Evolutionary conservation across 495 filamentous ascomycete species (phyloP), one percentile per base, ranked within the genome.

Genomic region (Penicillium turbatum): DNA sequence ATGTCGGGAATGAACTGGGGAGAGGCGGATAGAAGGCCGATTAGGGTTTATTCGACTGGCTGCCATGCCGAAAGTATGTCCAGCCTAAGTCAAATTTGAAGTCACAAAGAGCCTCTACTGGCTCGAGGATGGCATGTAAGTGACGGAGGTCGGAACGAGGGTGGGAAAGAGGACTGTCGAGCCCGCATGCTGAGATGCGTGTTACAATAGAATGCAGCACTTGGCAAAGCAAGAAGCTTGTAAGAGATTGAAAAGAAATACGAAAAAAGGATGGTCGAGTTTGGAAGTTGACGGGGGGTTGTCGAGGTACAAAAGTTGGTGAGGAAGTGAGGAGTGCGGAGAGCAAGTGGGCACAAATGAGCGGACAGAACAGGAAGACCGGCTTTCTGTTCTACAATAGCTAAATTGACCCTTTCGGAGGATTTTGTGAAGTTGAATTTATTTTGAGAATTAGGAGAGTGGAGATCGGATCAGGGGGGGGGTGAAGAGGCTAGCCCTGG

Each of bases 31-130:
- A 10, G 66, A 65, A 26, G 63, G 62, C 27, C 60, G 68, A 55
- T 55, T 35, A 30, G 61, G 58, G 41, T 51, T 65, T 47, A 53
- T 53, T 66, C 59, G 64, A 64, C 60, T 65, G 52, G 57, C 58
- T 46, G 72, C 68, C 72, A 75, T 75, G 50, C 64, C 66, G 69
- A 63, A 42, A 38, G 49, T 38, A 46, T 48, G 36, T 27, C 35
- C 32, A 51, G 48, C 48, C 54, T 55, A 32, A 38, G 17, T 50
- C 54, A 30, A 44, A 34, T 65, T 61, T 50, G 60, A 35, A 57
- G 53, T 38, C 39, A 51, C 21, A 41, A 51, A 2, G 31, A 56
- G 51, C 41, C 49, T 56, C 39, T 30, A 37, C 39, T 27, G 38
- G 37, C 43, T 64, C 46, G 39, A 42, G 50, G 30, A 36, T 66